These are phyloP conservation scores for Boletales sp. DNA, from an alignment of 768 basidiomycete species.

Conservation along the genomic window DNA sequence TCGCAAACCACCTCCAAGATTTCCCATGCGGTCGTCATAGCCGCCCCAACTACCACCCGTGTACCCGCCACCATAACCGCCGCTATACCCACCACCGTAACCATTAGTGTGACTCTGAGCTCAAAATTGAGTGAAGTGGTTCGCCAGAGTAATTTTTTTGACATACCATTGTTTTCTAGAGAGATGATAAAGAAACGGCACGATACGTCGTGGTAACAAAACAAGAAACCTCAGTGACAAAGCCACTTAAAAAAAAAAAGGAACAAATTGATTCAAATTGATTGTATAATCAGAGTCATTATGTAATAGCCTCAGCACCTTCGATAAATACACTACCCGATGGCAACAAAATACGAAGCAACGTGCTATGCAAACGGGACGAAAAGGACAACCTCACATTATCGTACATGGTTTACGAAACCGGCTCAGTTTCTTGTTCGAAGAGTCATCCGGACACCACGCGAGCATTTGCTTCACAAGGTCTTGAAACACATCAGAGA, in stretches of 20 bases:
- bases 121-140: background rate
- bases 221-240: background rate
- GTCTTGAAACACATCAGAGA: constrained; percentile 74
- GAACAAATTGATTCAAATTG: constrained; percentile 8
- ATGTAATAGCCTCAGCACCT: too few relatives aligned
- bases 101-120: constrained; percentile 32
- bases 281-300: constrained; percentile 1
- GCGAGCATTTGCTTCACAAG: constrained; percentile 70
- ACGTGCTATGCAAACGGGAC: constrained; percentile 5
- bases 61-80: constrained; percentile 15
- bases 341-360: background rate
- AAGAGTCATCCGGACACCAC: constrained; percentile 51
- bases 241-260: constrained; percentile 19
- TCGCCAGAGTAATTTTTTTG: background rate
- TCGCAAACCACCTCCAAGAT: constrained; percentile 78
- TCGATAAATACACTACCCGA: background rate
- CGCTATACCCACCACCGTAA: constrained; percentile 27
- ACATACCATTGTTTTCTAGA: constrained; percentile 21
- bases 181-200: background rate
- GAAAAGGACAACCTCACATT: constrained; percentile 30
- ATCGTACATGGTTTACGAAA: constrained; percentile 32
- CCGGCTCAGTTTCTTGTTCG: constrained; percentile 29
- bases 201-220: constrained; percentile 19
- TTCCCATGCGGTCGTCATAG: constrained; percentile 65
- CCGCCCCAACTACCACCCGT: constrained; percentile 34